These are phyloP conservation scores for Aspergillus fumigatiaffinis DNA, from an alignment of 2,329 filamentous ascomycete species.

Conservation along the genomic window DNA sequence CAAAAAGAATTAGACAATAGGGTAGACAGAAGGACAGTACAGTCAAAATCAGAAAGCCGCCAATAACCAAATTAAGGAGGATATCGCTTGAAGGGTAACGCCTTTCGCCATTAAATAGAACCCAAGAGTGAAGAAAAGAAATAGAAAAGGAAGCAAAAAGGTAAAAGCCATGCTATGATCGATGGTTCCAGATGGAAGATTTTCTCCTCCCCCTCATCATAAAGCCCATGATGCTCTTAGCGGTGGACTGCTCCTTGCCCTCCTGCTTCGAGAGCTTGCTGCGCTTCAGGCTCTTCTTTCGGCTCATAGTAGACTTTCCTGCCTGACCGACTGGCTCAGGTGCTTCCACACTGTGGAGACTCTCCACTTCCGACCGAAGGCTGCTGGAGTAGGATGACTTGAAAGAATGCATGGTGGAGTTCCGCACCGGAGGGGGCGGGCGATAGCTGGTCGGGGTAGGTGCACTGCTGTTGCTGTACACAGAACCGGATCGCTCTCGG, in stretches of 20 bases:
- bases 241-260: slow-evolving; percentile 6
- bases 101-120: not conserved
- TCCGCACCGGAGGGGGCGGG: slow-evolving; percentile 20
- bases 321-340: slow-evolving; percentile 7
- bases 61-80: not conserved
- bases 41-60: not conserved
- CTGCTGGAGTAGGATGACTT: slow-evolving; percentile 24
- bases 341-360: slow-evolving; percentile 7
- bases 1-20: not conserved
- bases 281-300: slow-evolving; percentile 18
- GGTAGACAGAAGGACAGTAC: not conserved
- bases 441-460: slow-evolving; percentile 11
- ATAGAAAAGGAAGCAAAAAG: not conserved
- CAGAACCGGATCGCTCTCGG: slow-evolving; percentile 19
- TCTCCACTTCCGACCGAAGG: slow-evolving; percentile 26
- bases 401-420: slow-evolving; percentile 26
- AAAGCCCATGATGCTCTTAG: slow-evolving; percentile 22
- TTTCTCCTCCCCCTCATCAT: slow-evolving; percentile 19
- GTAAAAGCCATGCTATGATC: not conserved
- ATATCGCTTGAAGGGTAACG: not conserved
- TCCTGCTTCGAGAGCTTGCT: slow-evolving; percentile 9
- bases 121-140: too few relatives aligned
- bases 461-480: slow-evolving; percentile 22
- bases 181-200: slow-evolving; percentile 8
- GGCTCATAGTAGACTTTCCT: slow-evolving; percentile 5